Evolutionary conservation across 2,329 filamentous ascomycete genomes (phyloP).

Genomic region (Arthrobotrys megalospora): DNA sequence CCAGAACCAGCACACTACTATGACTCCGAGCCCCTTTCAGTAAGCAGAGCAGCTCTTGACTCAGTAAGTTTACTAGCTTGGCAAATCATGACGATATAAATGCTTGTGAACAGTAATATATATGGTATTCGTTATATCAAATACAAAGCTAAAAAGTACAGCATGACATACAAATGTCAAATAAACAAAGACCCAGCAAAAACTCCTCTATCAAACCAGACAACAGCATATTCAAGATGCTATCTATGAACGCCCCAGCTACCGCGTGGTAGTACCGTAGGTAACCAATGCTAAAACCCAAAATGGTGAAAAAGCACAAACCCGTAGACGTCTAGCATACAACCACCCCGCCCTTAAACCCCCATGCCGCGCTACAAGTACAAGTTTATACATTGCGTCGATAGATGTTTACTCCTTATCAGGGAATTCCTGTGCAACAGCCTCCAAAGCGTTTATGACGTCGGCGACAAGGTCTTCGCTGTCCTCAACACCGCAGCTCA

Average conservation of each 20-base stretch:
- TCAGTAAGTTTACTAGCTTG: neutral
- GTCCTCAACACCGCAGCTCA: constrained; percentile 96
- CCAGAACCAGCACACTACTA: neutral
- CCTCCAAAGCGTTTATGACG: constrained; percentile 83
- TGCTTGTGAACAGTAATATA: no score
- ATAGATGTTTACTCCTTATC: constrained; percentile 43
- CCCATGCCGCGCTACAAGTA: constrained; percentile 15
- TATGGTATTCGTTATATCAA: constrained; percentile 10
- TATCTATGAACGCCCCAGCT: constrained; percentile 47
- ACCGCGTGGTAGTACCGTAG: constrained; percentile 24
- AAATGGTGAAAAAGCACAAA: constrained; percentile 13
- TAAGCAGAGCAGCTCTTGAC: neutral
- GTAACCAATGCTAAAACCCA: constrained; percentile 35
- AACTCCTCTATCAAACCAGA: constrained; percentile 51
- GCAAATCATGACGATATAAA: no score
- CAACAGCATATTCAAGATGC: constrained; percentile 4
- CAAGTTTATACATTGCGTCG: constrained; percentile 42
- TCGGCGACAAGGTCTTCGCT: constrained; percentile 85
- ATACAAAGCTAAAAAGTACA: constrained; percentile 7
- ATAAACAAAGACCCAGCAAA: constrained; percentile 5
- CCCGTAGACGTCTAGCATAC: constrained; percentile 39
- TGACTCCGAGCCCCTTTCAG: neutral
- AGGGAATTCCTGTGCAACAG: constrained; percentile 41
- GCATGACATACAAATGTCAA: constrained; percentile 19
- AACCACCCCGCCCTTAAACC: neutral